Percentiles rank a stretch among this genome's conserved stretches.
Evolutionary conservation across 2,329 filamentous ascomycete species (phyloP).

Genomic region (Exophiala dermatitidis): DNA sequence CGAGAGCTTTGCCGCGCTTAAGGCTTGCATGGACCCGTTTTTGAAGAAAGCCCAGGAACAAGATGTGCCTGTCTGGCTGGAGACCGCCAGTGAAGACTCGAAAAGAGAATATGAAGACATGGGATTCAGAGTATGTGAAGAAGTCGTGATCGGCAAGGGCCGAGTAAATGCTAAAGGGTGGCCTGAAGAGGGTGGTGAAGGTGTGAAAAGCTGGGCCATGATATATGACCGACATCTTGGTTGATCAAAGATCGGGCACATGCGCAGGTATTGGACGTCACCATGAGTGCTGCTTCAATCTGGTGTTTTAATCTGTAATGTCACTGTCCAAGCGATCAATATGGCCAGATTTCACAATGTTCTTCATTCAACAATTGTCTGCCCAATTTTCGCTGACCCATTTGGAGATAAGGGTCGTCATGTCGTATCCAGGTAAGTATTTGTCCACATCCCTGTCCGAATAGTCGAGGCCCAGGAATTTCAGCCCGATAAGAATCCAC

Average conservation of each 20-base stretch:
- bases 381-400: constrained; percentile 55
- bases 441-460: constrained; percentile 44
- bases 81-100: constrained; percentile 18
- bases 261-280: not conserved
- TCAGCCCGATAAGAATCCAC: constrained; percentile 69
- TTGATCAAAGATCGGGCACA: constrained; percentile 2
- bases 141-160: constrained; percentile 23
- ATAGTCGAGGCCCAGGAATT: constrained; percentile 49
- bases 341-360: not conserved
- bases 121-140: constrained; percentile 24
- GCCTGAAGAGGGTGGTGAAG: constrained; percentile 23
- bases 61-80: constrained; percentile 23
- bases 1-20: constrained; percentile 12
- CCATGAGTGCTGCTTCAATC: not conserved
- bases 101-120: constrained; percentile 23
- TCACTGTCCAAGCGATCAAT: not conserved
- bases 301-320: not conserved
- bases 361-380: constrained; percentile 19
- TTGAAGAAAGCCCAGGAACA: constrained; percentile 22
- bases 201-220: constrained; percentile 25
- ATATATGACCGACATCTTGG: constrained; percentile 23
- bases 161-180: constrained; percentile 21
- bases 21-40: constrained; percentile 19
- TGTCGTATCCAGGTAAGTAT: constrained; percentile 48
- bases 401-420: constrained; percentile 52